These are phyloP conservation scores for Alternaria ventricosa DNA, from an alignment of 2,329 filamentous ascomycete genomes.

Conservation along the genomic window DNA sequence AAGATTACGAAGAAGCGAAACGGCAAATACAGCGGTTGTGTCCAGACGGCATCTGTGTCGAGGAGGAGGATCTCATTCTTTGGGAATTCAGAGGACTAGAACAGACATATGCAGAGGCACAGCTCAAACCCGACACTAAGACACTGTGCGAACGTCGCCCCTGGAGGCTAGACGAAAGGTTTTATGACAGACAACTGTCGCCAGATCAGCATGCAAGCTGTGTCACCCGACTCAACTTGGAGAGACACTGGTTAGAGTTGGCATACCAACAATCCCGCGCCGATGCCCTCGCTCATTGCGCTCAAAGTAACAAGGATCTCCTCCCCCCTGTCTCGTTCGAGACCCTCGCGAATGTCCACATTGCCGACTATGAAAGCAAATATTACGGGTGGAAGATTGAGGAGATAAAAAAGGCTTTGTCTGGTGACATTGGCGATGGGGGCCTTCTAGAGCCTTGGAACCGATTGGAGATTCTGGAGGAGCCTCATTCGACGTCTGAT, in stretches of 20 bases:
- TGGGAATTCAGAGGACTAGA: constrained; percentile 15
- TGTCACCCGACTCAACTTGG: not conserved
- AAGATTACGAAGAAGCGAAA: constrained; percentile 8
- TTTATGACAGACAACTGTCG: not conserved
- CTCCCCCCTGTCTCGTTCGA: constrained; percentile 4
- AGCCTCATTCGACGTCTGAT: not conserved
- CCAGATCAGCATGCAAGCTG: constrained; percentile 8
- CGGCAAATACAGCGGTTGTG: constrained; percentile 2
- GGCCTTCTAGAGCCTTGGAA: not conserved
- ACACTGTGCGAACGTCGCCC: not conserved
- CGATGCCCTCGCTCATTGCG: constrained; percentile 12
- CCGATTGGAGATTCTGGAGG: not conserved
- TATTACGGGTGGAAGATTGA: not conserved
- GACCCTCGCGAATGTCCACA: not conserved
- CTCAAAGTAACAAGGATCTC: not conserved
- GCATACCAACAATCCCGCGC: constrained; percentile 13
- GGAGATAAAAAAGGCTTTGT: not conserved
- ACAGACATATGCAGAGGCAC: constrained; percentile 3
- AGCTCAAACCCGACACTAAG: not conserved
- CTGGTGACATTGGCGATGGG: not conserved
- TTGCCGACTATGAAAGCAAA: not conserved
- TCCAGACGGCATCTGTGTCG: constrained; percentile 4
- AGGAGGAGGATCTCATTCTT: constrained; percentile 11
- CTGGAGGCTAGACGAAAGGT: not conserved
- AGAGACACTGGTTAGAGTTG: constrained; percentile 6